These are phyloP conservation scores for Vigna trinervia DNA, from an alignment of 306 rosid genomes.

Conservation along the genomic window DNA sequence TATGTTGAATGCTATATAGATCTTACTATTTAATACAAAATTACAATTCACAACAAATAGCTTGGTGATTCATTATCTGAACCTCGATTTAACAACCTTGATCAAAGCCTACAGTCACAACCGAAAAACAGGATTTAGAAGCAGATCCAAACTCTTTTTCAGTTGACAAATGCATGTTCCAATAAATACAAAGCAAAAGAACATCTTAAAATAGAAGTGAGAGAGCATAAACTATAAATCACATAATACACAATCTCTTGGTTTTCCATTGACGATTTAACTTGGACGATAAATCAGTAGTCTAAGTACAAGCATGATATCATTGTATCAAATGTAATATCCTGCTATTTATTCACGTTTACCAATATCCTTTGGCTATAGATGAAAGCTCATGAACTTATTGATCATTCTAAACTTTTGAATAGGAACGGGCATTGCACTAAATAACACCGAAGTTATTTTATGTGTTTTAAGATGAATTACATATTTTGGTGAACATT, in stretches of 20 bases:
- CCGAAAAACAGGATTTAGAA: slow-evolving; percentile 22
- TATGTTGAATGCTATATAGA: no score
- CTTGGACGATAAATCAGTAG: slow-evolving; percentile 20
- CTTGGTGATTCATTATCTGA: no score
- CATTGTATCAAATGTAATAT: slow-evolving; percentile 15
- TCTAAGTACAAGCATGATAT: background rate
- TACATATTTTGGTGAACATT: slow-evolving; percentile 37
- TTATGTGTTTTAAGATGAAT: slow-evolving; percentile 3
- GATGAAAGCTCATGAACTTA: slow-evolving; percentile 24
- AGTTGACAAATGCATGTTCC: slow-evolving; percentile 28
- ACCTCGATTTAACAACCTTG: no score
- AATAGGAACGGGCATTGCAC: slow-evolving; percentile 33
- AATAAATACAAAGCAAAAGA: slow-evolving; percentile 30
- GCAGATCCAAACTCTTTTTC: slow-evolving; percentile 24
- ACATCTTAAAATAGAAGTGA: slow-evolving; percentile 15
- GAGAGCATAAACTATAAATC: slow-evolving; percentile 14
- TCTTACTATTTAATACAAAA: no score
- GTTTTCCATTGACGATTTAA: slow-evolving; percentile 20
- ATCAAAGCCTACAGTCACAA: slow-evolving; percentile 30
- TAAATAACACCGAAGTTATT: slow-evolving; percentile 16
- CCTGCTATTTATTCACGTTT: slow-evolving; percentile 7
- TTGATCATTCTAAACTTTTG: slow-evolving; percentile 33
- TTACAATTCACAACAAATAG: no score
- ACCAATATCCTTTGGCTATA: slow-evolving; percentile 21
- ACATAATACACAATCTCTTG: slow-evolving; percentile 21